These are phyloP conservation scores for Omphalotus guepiniiformis DNA, from an alignment of 768 basidiomycete species.

Conservation along the genomic window DNA sequence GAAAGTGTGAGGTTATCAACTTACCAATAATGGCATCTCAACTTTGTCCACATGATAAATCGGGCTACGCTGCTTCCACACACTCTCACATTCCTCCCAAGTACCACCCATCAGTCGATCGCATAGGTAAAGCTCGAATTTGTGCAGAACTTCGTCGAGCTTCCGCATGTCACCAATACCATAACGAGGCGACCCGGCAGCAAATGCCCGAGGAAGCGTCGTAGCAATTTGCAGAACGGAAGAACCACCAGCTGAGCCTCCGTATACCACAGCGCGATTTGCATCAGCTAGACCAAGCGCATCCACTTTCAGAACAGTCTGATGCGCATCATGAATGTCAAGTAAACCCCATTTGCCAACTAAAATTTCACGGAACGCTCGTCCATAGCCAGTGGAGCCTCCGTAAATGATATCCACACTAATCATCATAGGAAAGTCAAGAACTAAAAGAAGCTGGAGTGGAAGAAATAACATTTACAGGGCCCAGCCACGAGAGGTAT, in stretches of 20 bases:
- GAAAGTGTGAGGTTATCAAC: constrained; percentile 17
- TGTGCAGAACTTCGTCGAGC: constrained; percentile 52
- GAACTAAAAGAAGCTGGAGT: not conserved
- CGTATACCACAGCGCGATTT: constrained; percentile 48
- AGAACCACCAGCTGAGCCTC: constrained; percentile 55
- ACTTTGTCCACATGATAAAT: constrained; percentile 47
- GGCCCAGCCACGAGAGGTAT: constrained; percentile 47
- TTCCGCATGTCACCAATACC: constrained; percentile 49
- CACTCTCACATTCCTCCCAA: constrained; percentile 36
- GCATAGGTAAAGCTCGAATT: constrained; percentile 44
- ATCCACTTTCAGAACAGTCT: constrained; percentile 35
- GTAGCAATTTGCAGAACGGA: constrained; percentile 41
- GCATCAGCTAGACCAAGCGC: constrained; percentile 38
- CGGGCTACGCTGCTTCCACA: constrained; percentile 50
- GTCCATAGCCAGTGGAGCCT: constrained; percentile 52
- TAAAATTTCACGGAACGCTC: constrained; percentile 31
- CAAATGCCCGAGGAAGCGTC: constrained; percentile 31
- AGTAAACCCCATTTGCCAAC: constrained; percentile 54
- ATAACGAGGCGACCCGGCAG: constrained; percentile 43
- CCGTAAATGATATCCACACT: constrained; percentile 55
- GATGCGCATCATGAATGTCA: constrained; percentile 47
- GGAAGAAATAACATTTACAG: constrained; percentile 30
- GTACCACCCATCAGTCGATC: constrained; percentile 51
- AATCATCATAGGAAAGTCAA: not conserved
- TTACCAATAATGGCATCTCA: constrained; percentile 44